phyloP scores from a whole-genome alignment of 495 filamentous ascomycete species.

The Podospora anserina region DNA sequence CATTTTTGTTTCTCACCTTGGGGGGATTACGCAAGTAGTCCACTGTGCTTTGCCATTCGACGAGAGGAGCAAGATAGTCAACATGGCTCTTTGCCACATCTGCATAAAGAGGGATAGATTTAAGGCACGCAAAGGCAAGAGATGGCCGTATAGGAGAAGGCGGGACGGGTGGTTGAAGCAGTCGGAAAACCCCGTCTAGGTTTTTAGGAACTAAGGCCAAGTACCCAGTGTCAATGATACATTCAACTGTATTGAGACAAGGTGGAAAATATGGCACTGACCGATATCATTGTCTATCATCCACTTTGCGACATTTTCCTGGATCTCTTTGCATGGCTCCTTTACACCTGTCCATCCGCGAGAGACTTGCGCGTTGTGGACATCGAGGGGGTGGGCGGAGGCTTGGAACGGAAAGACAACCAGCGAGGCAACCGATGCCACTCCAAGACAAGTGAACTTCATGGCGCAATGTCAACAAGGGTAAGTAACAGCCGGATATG shows the following conservation, averaged over 20 bases:
- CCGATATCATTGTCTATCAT: constrained; percentile 18
- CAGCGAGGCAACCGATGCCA: not conserved
- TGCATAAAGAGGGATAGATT: constrained; percentile 23
- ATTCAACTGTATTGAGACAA: not conserved
- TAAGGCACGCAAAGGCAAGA: constrained; percentile 24
- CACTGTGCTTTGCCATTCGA: constrained; percentile 38
- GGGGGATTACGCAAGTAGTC: constrained; percentile 46
- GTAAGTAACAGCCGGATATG: too few relatives aligned
- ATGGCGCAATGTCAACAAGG: not conserved
- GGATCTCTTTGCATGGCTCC: constrained; percentile 14
- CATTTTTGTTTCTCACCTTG: not conserved
- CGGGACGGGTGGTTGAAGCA: constrained; percentile 12
- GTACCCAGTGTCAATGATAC: not conserved
- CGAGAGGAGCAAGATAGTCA: constrained; percentile 16
- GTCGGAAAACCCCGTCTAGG: not conserved
- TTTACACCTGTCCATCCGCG: not conserved
- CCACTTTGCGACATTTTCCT: constrained; percentile 10
- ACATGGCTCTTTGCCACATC: constrained; percentile 16
- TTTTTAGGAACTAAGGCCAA: constrained; percentile 9
- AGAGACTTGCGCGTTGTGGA: not conserved
- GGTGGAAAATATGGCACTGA: not conserved
- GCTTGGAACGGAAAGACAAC: not conserved
- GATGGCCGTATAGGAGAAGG: constrained; percentile 21
- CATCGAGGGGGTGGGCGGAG: not conserved
- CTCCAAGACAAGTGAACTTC: not conserved